A percentile compares a stretch with the other conserved stretches of the same genome.
Evolutionary conservation across 495 filamentous ascomycete genomes (phyloP).

Genomic region (Clohesyomyces aquaticus): DNA sequence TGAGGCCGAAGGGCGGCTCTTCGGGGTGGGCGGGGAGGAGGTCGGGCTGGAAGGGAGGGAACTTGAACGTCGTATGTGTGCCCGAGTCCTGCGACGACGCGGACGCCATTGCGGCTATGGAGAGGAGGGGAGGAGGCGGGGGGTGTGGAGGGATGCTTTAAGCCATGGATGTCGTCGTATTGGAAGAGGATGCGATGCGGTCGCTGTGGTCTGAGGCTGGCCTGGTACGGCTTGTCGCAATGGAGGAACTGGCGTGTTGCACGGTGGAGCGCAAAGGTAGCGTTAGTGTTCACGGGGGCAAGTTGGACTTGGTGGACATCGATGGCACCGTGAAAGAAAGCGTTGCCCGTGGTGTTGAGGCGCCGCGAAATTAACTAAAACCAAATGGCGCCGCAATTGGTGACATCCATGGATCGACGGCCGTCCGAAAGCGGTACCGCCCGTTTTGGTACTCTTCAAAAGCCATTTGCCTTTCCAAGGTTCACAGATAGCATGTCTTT

Average conservation of each 20-base stretch:
- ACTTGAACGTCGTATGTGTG: conserved; percentile 37
- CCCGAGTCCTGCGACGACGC: conserved; percentile 29
- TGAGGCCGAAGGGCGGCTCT: conserved; percentile 29
- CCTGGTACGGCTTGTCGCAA: no score
- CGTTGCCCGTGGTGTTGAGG: background rate
- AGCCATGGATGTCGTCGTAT: conserved; percentile 32
- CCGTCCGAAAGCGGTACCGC: no score
- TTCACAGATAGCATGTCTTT: no score
- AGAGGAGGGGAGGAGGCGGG: conserved; percentile 5
- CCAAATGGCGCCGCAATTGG: no score
- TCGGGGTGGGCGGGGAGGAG: conserved; percentile 37
- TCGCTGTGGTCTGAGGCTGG: no score
- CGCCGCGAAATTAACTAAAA: conserved; percentile 1
- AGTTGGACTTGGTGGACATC: background rate
- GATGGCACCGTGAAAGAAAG: background rate
- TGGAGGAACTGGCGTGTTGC: background rate
- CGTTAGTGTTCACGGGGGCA: background rate
- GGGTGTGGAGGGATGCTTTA: conserved; percentile 17
- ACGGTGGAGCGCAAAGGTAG: background rate
- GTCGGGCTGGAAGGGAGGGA: conserved; percentile 40
- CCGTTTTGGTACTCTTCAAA: no score
- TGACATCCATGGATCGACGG: conserved; percentile 4
- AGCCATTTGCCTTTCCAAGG: no score
- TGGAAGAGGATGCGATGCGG: no score
- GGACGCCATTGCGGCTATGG: conserved; percentile 32